phyloP scores from a whole-genome alignment of 2,329 filamentous ascomycete genomes.

The Pseudocercospora cruenta region DNA sequence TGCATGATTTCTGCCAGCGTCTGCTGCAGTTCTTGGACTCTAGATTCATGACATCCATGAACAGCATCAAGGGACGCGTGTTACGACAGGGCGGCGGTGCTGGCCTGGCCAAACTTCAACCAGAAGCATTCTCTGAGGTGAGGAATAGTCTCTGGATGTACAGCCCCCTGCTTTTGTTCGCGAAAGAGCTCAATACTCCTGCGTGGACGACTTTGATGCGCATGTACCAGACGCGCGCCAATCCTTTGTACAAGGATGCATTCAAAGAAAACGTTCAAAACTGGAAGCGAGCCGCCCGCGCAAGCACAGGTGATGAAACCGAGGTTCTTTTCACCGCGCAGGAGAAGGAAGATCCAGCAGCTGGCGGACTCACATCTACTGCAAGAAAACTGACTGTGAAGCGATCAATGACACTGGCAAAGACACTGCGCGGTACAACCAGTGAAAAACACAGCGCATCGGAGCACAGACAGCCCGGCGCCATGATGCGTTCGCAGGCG shows the following conservation, averaged over 20 bases:
- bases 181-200: conserved; percentile 77
- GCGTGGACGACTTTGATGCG: conserved; percentile 82
- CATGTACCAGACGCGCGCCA: conserved; percentile 77
- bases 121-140: conserved; percentile 69
- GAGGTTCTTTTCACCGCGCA: conserved; percentile 81
- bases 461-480: conserved; percentile 47
- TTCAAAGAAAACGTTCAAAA: conserved; percentile 75
- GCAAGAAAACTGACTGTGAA: conserved; percentile 93
- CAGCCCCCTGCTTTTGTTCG: conserved; percentile 82
- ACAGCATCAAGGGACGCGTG: conserved; percentile 50
- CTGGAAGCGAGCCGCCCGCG: conserved; percentile 60
- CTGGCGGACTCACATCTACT: conserved; percentile 68
- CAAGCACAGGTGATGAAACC: conserved; percentile 38
- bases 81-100: conserved; percentile 40
- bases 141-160: conserved; percentile 83
- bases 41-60: conserved; percentile 76
- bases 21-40: conserved; percentile 80
- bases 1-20: conserved; percentile 73
- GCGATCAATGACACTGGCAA: conserved; percentile 83
- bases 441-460: conserved; percentile 64
- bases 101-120: conserved; percentile 62
- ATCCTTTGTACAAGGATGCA: conserved; percentile 77
- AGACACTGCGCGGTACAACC: conserved; percentile 69
- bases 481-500: conserved; percentile 71
- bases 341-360: conserved; percentile 72